These are phyloP conservation scores for Ploettnerulaceae sp. DNA, from an alignment of 2,329 filamentous ascomycete species.

Conservation along the genomic window DNA sequence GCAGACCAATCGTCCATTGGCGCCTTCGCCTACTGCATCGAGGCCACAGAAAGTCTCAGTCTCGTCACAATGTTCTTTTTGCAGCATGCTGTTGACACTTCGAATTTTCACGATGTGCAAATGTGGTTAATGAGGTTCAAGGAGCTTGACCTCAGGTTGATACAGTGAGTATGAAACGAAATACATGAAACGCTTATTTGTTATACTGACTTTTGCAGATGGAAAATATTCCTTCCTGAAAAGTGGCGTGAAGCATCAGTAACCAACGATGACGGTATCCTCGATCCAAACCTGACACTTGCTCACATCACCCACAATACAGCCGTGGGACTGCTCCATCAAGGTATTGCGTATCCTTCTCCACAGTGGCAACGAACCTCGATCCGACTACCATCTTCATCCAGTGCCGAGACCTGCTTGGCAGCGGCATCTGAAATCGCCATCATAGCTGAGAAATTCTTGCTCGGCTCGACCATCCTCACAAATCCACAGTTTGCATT, in stretches of 20 bases:
- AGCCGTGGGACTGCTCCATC: slow-evolving; percentile 28
- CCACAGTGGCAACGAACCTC: slow-evolving; percentile 28
- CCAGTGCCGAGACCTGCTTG: slow-evolving; percentile 28
- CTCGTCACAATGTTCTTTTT: slow-evolving; percentile 36
- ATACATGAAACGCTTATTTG: background rate
- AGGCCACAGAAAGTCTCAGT: slow-evolving; percentile 35
- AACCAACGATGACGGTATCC: slow-evolving; percentile 36
- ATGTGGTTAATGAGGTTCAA: slow-evolving; percentile 35
- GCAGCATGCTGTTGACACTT: slow-evolving; percentile 32
- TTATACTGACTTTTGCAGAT: slow-evolving; percentile 8
- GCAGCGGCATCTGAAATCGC: slow-evolving; percentile 27
- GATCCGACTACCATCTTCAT: slow-evolving; percentile 25
- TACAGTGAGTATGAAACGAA: slow-evolving; percentile 14
- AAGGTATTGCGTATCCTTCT: slow-evolving; percentile 33
- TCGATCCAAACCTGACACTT: slow-evolving; percentile 31
- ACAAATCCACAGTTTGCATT: slow-evolving; percentile 35
- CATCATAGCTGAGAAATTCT: slow-evolving; percentile 29
- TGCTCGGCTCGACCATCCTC: slow-evolving; percentile 28
- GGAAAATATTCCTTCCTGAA: slow-evolving; percentile 33
- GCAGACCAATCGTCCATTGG: slow-evolving; percentile 33
- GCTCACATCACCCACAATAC: slow-evolving; percentile 33
- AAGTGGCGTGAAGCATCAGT: slow-evolving; percentile 34
- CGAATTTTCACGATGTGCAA: slow-evolving; percentile 30
- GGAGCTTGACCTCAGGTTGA: slow-evolving; percentile 33
- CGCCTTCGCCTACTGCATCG: slow-evolving; percentile 32